Conservation (phyloP, 2,329 filamentous ascomycete species). For the Cladosporium sp. region DNA sequence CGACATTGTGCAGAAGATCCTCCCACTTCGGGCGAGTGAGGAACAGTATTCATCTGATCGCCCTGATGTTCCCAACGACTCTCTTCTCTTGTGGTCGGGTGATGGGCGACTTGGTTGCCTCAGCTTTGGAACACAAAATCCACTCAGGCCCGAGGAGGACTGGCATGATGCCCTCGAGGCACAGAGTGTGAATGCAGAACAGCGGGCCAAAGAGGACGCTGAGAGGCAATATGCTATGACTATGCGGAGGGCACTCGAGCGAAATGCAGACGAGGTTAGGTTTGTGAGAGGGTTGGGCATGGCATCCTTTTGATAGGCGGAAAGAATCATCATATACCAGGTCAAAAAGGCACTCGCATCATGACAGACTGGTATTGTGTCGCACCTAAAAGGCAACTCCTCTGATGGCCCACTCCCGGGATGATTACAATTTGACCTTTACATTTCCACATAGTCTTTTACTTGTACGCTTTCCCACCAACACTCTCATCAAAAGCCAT, state of each 20-base stretch:
- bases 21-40: constrained; percentile 46
- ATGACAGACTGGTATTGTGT: no score
- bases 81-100: constrained; percentile 82
- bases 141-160: constrained; percentile 32
- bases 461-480: constrained; percentile 36
- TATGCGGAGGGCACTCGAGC: constrained; percentile 71
- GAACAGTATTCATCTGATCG: constrained; percentile 8
- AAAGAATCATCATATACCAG: no score
- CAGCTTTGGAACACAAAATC: constrained; percentile 39
- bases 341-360: no score
- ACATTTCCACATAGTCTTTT: constrained; percentile 1
- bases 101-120: constrained; percentile 72
- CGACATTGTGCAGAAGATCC: constrained; percentile 76
- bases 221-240: constrained; percentile 61
- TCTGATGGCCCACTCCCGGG: no score
- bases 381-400: no score
- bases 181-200: constrained; percentile 44
- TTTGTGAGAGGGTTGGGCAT: constrained; percentile 67
- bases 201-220: constrained; percentile 50
- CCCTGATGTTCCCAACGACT: constrained; percentile 35
- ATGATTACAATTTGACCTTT: no score
- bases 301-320: constrained; percentile 13
- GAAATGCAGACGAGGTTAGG: constrained; percentile 73
- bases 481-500: constrained; percentile 48
- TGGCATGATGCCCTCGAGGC: constrained; percentile 35